Base-by-base conservation (phyloP, 208 protist species). In the Eutreptiella sp. region DNA sequence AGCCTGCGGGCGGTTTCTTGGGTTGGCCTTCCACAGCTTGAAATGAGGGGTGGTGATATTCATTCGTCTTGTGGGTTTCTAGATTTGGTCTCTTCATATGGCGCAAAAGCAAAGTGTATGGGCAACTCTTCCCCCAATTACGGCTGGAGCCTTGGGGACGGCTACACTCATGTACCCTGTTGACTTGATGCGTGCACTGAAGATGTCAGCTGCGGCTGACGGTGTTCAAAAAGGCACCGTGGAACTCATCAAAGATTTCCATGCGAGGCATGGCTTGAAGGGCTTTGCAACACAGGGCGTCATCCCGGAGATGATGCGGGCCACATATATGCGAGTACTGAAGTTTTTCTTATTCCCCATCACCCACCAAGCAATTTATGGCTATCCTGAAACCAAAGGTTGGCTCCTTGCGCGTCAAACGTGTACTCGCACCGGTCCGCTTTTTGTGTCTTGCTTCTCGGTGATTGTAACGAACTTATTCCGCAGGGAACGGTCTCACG, bases 311-410 rank as follows among this genome's bases (percentile, higher is more conserved):
- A 50, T 70, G 64, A n/a, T 70, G 16, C 64, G 59, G 24, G 39
- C 53, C 11, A 70, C 64, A 21, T 70, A 61, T 24, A 70, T 58
- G 42, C 33, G 64, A 23, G 59, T 70, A 26, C 57, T 58, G 46
- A 70, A 70, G 42, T 70, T 70, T 32, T 70, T 70, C 58, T 36
- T 70, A 24, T 70, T 70, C 46, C 64, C 64, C 31, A 48, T 65
- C 41, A 48, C 39, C 24, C 64, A 70, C 33, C n/a, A 61, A 27
- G 54, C 55, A n/a, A 24, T 70, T 42, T 70, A 35, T n/a, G n/a
- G n/a, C n/a, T n/a, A n/a, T n/a, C n/a, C n/a, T n/a, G n/a, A n/a
- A n/a, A n/a, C n/a, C n/a, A n/a, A n/a, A n/a, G n/a, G n/a, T n/a
- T n/a, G n/a, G n/a, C n/a, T n/a, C n/a, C n/a, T n/a, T n/a, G n/a